A percentile compares a stretch with the other conserved stretches of the same genome.
Conservation (phyloP, 257 asterid genomes). For the Capsicum rhomboideum region DNA sequence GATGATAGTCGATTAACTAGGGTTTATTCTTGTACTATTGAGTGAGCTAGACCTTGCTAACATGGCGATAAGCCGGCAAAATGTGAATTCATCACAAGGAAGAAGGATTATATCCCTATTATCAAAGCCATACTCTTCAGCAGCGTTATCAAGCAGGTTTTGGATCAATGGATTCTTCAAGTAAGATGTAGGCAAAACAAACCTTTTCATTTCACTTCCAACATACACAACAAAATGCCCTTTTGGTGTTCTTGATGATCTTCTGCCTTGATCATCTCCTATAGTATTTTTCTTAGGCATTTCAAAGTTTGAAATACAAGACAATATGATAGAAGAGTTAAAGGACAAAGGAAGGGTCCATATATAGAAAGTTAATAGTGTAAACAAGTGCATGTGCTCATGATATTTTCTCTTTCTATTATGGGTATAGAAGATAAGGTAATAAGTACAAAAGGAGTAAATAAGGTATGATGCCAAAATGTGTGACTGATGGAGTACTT, state of each 20-base stretch:
- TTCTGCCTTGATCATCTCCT: not conserved
- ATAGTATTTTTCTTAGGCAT: not conserved
- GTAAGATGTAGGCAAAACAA: slow-evolving; percentile 42
- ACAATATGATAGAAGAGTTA: not conserved
- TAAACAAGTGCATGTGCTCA: not conserved
- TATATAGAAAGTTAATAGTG: not conserved
- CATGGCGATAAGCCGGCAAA: not conserved
- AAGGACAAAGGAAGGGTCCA: not conserved
- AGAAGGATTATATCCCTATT: not conserved
- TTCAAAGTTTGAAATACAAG: not conserved
- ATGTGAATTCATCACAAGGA: slow-evolving; percentile 5
- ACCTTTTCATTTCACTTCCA: slow-evolving; percentile 40
- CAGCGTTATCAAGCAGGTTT: slow-evolving; percentile 41
- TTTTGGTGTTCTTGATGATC: slow-evolving; percentile 28
- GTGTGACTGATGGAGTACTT: not conserved
- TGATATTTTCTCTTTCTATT: not conserved
- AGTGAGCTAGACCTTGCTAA: not conserved
- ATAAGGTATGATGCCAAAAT: slow-evolving; percentile 1
- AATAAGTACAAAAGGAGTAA: slow-evolving; percentile 2
- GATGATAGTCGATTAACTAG: not conserved
- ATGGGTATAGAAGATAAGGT: not conserved
- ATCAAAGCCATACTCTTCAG: slow-evolving; percentile 47
- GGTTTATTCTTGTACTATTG: not conserved
- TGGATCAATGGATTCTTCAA: slow-evolving; percentile 43
- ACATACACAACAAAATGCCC: slow-evolving; percentile 70